Conservation (phyloP, 345 rosid species). For the Salix exigua region DNA sequence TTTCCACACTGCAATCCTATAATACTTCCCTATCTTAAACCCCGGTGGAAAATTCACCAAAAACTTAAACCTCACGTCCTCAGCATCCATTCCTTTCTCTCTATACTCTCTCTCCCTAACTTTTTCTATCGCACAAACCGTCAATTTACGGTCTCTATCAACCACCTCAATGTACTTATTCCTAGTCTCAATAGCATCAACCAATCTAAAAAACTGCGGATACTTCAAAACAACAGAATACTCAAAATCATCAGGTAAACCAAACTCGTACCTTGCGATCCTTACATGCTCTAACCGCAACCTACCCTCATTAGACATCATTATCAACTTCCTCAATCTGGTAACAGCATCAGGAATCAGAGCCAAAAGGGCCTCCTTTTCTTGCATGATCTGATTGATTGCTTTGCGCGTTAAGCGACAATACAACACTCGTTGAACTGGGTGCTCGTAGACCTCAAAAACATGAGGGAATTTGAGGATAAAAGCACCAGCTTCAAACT, state of each 20-base stretch:
- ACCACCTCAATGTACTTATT: conserved; percentile 82
- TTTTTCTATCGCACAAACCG: conserved; percentile 67
- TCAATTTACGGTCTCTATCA: conserved; percentile 48
- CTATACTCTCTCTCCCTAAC: conserved; percentile 87
- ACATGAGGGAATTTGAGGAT: conserved; percentile 82
- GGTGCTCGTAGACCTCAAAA: conserved; percentile 86
- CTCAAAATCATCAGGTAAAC: conserved; percentile 91
- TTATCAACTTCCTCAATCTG: conserved; percentile 65
- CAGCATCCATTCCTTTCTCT: conserved; percentile 72
- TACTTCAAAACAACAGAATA: conserved; percentile 67
- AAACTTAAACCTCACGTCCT: conserved; percentile 79
- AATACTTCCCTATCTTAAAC: conserved; percentile 87
- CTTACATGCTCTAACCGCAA: conserved; percentile 76
- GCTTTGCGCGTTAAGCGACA: conserved; percentile 70
- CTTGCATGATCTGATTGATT: conserved; percentile 58
- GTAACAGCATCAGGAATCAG: conserved; percentile 65
- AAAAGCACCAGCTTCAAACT: conserved; percentile 67
- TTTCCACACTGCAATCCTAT: conserved; percentile 87
- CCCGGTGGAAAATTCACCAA: conserved; percentile 85
- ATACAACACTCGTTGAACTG: conserved; percentile 73
- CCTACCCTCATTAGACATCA: conserved; percentile 78
- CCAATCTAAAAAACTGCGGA: conserved; percentile 58
- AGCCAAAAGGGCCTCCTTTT: conserved; percentile 51
- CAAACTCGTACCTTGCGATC: conserved; percentile 73
- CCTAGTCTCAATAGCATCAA: conserved; percentile 69